A percentile compares a stretch with the other conserved stretches of the same genome.
phyloP scores from a whole-genome alignment of 257 asterid genomes.

The Parsonsia alboflavescens region DNA sequence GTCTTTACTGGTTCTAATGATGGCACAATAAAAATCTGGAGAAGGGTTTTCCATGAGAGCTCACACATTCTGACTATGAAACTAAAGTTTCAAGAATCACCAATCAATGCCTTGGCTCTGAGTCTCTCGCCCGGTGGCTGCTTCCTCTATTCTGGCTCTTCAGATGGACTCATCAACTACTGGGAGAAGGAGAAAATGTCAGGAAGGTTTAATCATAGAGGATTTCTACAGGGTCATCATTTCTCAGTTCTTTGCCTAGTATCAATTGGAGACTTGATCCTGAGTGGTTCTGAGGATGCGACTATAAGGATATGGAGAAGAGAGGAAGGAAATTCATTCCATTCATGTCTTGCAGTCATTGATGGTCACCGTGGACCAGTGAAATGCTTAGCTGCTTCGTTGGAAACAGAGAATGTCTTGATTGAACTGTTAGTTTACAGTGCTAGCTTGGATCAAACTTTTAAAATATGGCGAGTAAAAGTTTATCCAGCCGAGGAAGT shows the following conservation, averaged over 20 bases:
- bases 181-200: slow-evolving; percentile 67
- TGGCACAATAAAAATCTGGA: slow-evolving; percentile 65
- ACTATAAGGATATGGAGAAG: slow-evolving; percentile 70
- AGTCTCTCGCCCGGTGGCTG: slow-evolving; percentile 20
- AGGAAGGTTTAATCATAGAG: slow-evolving; percentile 57
- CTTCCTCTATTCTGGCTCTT: slow-evolving; percentile 63
- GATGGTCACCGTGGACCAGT: slow-evolving; percentile 84
- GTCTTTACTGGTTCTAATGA: slow-evolving; percentile 66
- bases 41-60: slow-evolving; percentile 45
- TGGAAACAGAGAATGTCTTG: slow-evolving; percentile 31
- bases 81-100: slow-evolving; percentile 59
- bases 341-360: slow-evolving; percentile 55
- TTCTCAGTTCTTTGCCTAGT: slow-evolving; percentile 61
- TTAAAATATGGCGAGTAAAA: slow-evolving; percentile 70
- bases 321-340: slow-evolving; percentile 50
- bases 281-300: slow-evolving; percentile 78
- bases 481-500: slow-evolving; percentile 37
- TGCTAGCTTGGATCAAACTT: slow-evolving; percentile 62
- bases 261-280: slow-evolving; percentile 40
- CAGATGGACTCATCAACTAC: slow-evolving; percentile 64
- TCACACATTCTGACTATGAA: slow-evolving; percentile 62
- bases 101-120: slow-evolving; percentile 53
- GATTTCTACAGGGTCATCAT: slow-evolving; percentile 64
- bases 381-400: slow-evolving; percentile 58
- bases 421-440: slow-evolving; percentile 56